Evolutionary conservation across 306 rosid species (phyloP).

Genomic region (Clitoria ternatea): DNA sequence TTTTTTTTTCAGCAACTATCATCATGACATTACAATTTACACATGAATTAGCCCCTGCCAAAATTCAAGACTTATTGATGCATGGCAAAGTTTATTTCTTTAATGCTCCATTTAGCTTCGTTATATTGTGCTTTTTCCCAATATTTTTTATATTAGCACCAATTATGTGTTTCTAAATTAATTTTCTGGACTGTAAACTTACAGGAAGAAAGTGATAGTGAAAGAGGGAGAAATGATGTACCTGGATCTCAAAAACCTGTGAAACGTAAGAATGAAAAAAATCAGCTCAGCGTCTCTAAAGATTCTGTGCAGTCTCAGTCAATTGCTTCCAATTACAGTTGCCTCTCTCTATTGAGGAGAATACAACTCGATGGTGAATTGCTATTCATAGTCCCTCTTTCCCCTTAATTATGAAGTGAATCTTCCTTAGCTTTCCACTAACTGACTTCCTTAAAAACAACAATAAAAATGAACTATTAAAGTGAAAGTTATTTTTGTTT

Average conservation of each 20-base stretch:
- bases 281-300: conserved; percentile 38
- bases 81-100: not conserved
- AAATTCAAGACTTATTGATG: not conserved
- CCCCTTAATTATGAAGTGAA: not conserved
- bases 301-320: conserved; percentile 46
- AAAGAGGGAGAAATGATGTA: conserved; percentile 61
- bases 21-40: not conserved
- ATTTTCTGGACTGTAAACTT: conserved; percentile 25
- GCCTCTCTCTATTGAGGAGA: no score
- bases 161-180: conserved; percentile 12
- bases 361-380: no score
- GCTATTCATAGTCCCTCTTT: not conserved
- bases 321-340: conserved; percentile 51
- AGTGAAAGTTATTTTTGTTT: not conserved
- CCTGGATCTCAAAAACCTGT: conserved; percentile 40
- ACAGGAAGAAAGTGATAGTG: conserved; percentile 78
- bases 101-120: conserved; percentile 7
- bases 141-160: not conserved
- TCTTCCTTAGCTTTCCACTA: not conserved
- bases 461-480: not conserved
- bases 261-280: conserved; percentile 53
- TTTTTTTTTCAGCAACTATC: not conserved
- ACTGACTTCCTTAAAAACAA: not conserved
- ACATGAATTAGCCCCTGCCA: not conserved
- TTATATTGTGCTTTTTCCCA: not conserved